Evolutionary conservation across 495 filamentous ascomycete genomes (phyloP), one percentile per base, ranked within the genome.

Genomic region (Hypoxylon crocopeplum): DNA sequence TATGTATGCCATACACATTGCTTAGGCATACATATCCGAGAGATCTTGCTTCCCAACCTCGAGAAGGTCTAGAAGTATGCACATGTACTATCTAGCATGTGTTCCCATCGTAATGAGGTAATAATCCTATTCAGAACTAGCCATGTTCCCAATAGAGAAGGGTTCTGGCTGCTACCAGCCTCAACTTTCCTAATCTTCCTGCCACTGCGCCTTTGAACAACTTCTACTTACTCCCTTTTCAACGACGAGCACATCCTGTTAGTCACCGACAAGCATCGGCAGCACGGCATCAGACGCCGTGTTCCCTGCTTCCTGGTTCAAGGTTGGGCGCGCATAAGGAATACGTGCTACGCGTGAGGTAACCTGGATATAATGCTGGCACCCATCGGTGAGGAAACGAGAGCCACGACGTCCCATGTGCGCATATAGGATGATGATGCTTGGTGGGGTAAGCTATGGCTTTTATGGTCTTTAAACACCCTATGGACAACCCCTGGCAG

Each of bases 381-480:
- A 66, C 57, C 62, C 62, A 66, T 66, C 62, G 62, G 62, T 66
- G 56, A 66, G 62, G 55, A 64, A 59, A 57, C 39, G 49, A 59
- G 50, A 59, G 54, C 45, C 61, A 59, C 45, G 55, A 37, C 50
- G 45, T 56, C 48, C 29, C 25, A 49, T 49, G 61, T 51, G 55
- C 38, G 48, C 49, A 40, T 56, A 48, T 44, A 46, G 46, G 58
- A 62, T 57, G 59, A 63, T 53, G 32, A 37, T 36, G 32, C 44
- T 52, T 58, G 21, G 60, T 64, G 60, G 60, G 48, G 54, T 53
- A 63, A 21, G 22, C 29, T 47, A 5, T 34, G 61, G 22, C 46
- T 33, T 44, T 46, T 46, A 54, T 56, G 53, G 42, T 42, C 20
- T 20, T 19, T 36, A 8, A 34, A n/a, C 16, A 41, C 21, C 53